Base-by-base conservation (phyloP, 371 early-diverging fungal species). In the Umbelopsis sp. region DNA sequence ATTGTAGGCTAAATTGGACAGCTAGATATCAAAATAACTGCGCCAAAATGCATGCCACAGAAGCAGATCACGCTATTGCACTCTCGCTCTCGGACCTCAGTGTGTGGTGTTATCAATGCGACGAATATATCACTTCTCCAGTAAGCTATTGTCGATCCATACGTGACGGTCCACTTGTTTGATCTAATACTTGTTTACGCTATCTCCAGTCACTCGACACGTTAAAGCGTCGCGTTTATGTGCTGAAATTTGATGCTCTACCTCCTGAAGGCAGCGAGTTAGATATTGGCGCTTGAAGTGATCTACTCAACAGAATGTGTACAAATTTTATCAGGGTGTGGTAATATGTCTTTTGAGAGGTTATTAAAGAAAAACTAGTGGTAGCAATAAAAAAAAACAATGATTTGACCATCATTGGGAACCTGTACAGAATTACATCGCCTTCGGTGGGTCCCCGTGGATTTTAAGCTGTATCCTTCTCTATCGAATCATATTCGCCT, bases 81-180 rank as follows among this genome's bases (percentile, higher is more conserved):
- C 35, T 57, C 3, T 57, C 57, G 6, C 57, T 57, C 35, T 25
- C 57, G 29, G 57, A 57, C 5, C 9, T 57, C 10, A 57, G 57
- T 29, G 29, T 18, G 6, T 57, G 57, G 57, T 57, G 57, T n/a
- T 57, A 57, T 37, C 35, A 29, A 35, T 57, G 57, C n/a, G 57
- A 57, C 29, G 29, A 29, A 8, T 57, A 57, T 18, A 57, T 57
- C 4, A 35, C 57, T 14, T 57, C 57, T 18, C 35, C 57, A 1
- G 57, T 57, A 35, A 57, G 57, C 35, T 0, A 11, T 51, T 3
- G 3, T 6, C 4, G 9, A 25, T 20, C 24, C 24, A 3, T 9
- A 22, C 10, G 18, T 1, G 8, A 6, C 8, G 20, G 4, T 5
- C 25, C 8, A 14, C 52, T 25, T 41, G 7, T 1, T 12, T 41